Base-by-base conservation (phyloP, 179 eudicot genomes). In the Beta lomatogona region DNA sequence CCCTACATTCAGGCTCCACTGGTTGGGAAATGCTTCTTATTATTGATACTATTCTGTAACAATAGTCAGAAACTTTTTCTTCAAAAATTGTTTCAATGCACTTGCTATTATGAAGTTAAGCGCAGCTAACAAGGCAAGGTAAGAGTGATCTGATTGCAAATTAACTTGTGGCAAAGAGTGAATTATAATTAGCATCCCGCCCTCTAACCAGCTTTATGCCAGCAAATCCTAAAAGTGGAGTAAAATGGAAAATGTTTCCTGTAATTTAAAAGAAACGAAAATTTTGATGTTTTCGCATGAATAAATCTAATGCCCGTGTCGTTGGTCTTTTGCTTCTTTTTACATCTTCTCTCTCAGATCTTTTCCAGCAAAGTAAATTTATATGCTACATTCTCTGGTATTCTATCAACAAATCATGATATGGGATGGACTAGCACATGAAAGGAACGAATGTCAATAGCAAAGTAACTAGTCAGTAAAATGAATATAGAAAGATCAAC, bases 401-500 rank as follows among this genome's bases (percentile, higher is more conserved):
- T n/a, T 71, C 57, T 12, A 8, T 54, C 59, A 36, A 25, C 21
- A 74, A 31, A 58, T 41, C 14, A 57, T 44, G 19, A n/a, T 21
- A 74, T 31, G 25, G 50, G 10, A 48, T 5, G 53, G 21, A 55
- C 64, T 21, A 55, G 18, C 44, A 28, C 15, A 31, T 74, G 53
- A 81, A 55, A 45, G 75, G 70, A 41, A 76, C 45, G 36, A 59
- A 19, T 48, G 52, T 19, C 31, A 71, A 59, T 28, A 63, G 2
- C 28, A 58, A 82, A 77, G 61, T 41, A 12, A 45, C 53, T 45
- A 54, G 11, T 12, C n/a, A 50, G 59, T 54, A 41, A 68, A 41
- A 44, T 11, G 72, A n/a, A 65, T 31, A 69, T 45, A 54, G 31
- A 72, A 61, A 58, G 45, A 69, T 44, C 12, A 73, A 77, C 85